Conservation (phyloP, 148 eudicot species). For the Fagopyrum esculentum region DNA sequence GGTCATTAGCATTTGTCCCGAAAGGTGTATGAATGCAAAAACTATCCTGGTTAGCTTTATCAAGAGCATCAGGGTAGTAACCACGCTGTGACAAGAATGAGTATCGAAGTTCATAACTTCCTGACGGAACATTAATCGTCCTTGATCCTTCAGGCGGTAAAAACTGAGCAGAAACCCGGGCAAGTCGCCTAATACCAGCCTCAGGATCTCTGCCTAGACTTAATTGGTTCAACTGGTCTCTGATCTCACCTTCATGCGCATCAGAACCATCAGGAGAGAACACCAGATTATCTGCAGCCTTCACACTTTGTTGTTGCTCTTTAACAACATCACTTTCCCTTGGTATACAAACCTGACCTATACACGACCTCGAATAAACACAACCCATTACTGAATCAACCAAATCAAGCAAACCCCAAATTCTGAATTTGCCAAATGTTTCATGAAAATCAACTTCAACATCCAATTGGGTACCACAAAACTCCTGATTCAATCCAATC, state of each 20-base stretch:
- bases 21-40: slow-evolving; percentile 95
- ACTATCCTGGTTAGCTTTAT: slow-evolving; percentile 98
- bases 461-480: slow-evolving; percentile 3
- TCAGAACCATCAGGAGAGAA: slow-evolving; percentile 59
- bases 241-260: slow-evolving; percentile 38
- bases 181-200: slow-evolving; percentile 71
- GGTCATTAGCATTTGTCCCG: slow-evolving; percentile 71
- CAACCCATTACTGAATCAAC: slow-evolving; percentile 77
- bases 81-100: slow-evolving; percentile 91
- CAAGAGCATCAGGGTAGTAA: slow-evolving; percentile 98
- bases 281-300: slow-evolving; percentile 43
- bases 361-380: slow-evolving; percentile 83
- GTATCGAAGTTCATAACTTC: slow-evolving; percentile 58
- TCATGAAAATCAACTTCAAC: slow-evolving; percentile 30
- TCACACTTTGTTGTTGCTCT: slow-evolving; percentile 41
- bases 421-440: slow-evolving; percentile 25
- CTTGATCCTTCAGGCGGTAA: slow-evolving; percentile 78
- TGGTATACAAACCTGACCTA: slow-evolving; percentile 78
- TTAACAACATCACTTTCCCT: slow-evolving; percentile 41
- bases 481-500: not conserved
- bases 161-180: slow-evolving; percentile 88
- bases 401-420: slow-evolving; percentile 23
- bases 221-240: slow-evolving; percentile 44
- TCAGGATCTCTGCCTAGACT: slow-evolving; percentile 59
- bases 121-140: slow-evolving; percentile 60